A percentile compares a stretch with the other conserved stretches of the same genome.
These are phyloP conservation scores for Polyporus tsugae DNA, from an alignment of 1,284 basidiomycete genomes.

Conservation along the genomic window DNA sequence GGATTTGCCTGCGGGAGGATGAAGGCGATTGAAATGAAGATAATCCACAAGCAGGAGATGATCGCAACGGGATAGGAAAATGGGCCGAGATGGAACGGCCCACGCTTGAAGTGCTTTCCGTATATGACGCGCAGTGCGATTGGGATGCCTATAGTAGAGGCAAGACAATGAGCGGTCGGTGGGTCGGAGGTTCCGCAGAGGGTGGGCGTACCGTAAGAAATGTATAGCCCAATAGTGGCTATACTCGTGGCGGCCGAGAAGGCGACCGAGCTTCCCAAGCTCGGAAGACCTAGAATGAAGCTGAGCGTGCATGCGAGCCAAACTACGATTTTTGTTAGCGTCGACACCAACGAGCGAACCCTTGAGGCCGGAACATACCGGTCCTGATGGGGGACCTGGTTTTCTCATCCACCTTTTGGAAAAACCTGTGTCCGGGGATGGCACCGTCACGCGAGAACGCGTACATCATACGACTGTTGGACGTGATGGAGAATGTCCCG, in stretches of 20 bases:
- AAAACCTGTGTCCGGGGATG: conserved; percentile 72
- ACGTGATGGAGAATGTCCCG: conserved; percentile 78
- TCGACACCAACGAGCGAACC: background rate
- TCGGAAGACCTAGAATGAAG: conserved; percentile 77
- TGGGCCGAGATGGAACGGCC: conserved; percentile 75
- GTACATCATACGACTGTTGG: conserved; percentile 84
- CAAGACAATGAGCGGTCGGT: background rate
- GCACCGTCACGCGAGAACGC: conserved; percentile 76
- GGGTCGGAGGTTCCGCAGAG: background rate
- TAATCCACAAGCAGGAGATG: conserved; percentile 63
- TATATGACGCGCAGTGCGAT: conserved; percentile 73
- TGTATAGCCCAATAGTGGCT: conserved; percentile 81
- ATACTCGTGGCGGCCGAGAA: conserved; percentile 81
- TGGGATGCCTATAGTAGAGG: conserved; percentile 58
- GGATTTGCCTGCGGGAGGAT: conserved; percentile 74
- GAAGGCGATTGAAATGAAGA: conserved; percentile 71
- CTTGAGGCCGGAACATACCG: conserved; percentile 49
- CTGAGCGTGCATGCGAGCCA: conserved; percentile 83
- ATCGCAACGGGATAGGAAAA: conserved; percentile 68
- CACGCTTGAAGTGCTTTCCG: conserved; percentile 63
- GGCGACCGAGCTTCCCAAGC: conserved; percentile 74
- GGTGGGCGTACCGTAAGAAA: conserved; percentile 64
- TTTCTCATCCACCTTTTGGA: conserved; percentile 66
- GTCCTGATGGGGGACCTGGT: conserved; percentile 73
- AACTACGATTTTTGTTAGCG: conserved; percentile 48